A percentile compares a stretch with the other conserved stretches of the same genome.
Conservation (phyloP, 495 filamentous ascomycete species). For the Aspergillus olivimuriae region DNA sequence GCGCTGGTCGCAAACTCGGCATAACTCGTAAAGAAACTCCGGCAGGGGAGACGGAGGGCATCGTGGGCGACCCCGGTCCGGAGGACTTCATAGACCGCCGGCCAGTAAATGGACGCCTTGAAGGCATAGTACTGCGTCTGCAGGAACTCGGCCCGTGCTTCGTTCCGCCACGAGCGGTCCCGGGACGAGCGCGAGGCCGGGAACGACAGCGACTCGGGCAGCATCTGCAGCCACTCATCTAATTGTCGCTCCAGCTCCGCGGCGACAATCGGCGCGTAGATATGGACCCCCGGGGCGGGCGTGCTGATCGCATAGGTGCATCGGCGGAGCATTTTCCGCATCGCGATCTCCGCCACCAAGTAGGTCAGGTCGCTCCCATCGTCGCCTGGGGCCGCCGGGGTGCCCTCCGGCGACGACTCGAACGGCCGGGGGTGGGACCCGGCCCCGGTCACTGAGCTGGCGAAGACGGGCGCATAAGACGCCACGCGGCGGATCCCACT, state of each 20-base stretch:
- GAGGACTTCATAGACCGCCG: neutral
- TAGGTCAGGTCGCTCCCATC: conserved; percentile 1
- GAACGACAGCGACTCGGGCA: neutral
- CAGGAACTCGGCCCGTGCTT: neutral
- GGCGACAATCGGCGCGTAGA: conserved; percentile 3
- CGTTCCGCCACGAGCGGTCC: neutral
- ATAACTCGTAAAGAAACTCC: neutral
- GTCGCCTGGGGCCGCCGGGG: too few relatives aligned
- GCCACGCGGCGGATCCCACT: neutral
- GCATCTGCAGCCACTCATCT: conserved; percentile 3
- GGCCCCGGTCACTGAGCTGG: too few relatives aligned
- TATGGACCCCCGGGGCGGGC: neutral
- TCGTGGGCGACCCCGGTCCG: neutral
- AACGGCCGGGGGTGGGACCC: too few relatives aligned
- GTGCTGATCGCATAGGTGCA: conserved; percentile 1
- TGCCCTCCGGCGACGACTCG: too few relatives aligned
- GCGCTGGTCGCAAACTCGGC: neutral
- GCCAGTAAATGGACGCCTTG: conserved; percentile 7
- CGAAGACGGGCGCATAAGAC: neutral
- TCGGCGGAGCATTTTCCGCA: conserved; percentile 3
- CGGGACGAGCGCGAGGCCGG: neutral
- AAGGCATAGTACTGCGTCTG: conserved; percentile 5
- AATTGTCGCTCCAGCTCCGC: conserved; percentile 4
- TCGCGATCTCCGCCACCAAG: conserved; percentile 5
- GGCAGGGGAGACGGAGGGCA: neutral